Evolutionary conservation across 78 protist genomes (phyloP).

Genomic region (Chrysochromulina tobinii): DNA sequence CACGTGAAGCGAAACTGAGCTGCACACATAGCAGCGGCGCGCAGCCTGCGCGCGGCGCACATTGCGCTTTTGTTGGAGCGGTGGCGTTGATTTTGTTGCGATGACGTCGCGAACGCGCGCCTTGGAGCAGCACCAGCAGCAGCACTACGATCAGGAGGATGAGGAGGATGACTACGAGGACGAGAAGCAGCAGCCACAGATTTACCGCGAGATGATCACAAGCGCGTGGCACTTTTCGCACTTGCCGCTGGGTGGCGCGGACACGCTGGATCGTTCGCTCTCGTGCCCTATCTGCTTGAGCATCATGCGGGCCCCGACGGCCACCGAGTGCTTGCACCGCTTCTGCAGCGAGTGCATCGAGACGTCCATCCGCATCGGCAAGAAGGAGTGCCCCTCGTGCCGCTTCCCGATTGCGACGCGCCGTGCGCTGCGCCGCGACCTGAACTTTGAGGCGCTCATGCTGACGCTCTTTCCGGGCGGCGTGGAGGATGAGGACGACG

Average conservation of each 20-base stretch:
- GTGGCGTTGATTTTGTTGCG: too few species aligned
- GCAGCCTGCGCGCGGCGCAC: too few species aligned
- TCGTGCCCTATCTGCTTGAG: not conserved
- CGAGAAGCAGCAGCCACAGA: too few species aligned
- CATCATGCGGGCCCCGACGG: not conserved
- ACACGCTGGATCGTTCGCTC: not conserved
- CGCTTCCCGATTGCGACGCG: not conserved
- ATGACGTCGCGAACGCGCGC: too few species aligned
- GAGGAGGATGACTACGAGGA: too few species aligned
- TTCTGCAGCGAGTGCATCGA: not conserved
- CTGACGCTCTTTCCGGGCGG: not conserved
- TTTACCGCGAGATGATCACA: too few species aligned
- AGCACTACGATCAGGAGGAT: too few species aligned
- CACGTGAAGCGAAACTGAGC: too few species aligned
- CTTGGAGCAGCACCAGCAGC: too few species aligned
- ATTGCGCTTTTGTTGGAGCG: too few species aligned
- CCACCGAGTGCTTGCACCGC: not conserved
- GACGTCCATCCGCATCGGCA: not conserved
- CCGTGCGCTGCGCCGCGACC: not conserved
- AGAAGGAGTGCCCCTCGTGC: not conserved
- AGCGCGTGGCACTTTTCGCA: too few species aligned
- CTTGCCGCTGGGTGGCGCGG: not conserved
- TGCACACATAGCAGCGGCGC: too few species aligned
- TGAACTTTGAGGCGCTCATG: not conserved
- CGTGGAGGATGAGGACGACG: not conserved